Conservation (phyloP, 2,329 filamentous ascomycete species). For the Cyphellophora attinorum region DNA sequence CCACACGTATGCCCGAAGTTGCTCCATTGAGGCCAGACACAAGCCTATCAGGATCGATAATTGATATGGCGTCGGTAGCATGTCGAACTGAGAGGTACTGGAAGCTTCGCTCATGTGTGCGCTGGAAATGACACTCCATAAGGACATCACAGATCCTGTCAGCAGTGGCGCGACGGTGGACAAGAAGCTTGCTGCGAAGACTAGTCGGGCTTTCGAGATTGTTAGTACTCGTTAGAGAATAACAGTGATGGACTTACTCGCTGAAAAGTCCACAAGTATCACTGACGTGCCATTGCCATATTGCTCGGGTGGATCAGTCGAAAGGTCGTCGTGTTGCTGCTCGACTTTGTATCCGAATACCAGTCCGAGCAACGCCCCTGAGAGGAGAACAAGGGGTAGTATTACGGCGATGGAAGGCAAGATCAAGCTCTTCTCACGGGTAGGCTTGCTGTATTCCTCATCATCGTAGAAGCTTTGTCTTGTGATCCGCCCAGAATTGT, state of each 20-base stretch:
- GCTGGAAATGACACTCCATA: slow-evolving; percentile 8
- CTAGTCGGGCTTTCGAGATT: slow-evolving; percentile 7
- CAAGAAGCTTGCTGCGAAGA: slow-evolving; percentile 15
- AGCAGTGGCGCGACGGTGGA: slow-evolving; percentile 17
- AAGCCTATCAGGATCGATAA: slow-evolving; percentile 16
- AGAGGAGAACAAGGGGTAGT: slow-evolving; percentile 14
- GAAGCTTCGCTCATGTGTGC: slow-evolving; percentile 7
- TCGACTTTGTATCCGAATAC: slow-evolving; percentile 15
- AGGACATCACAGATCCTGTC: slow-evolving; percentile 15
- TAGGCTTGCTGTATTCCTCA: not conserved
- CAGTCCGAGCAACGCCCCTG: slow-evolving; percentile 12
- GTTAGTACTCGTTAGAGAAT: too few relatives aligned
- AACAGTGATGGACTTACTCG: slow-evolving; percentile 7
- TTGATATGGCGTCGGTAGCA: slow-evolving; percentile 17
- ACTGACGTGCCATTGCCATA: slow-evolving; percentile 8
- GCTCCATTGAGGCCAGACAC: slow-evolving; percentile 13
- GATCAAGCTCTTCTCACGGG: slow-evolving; percentile 7
- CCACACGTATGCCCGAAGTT: slow-evolving; percentile 12
- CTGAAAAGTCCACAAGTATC: slow-evolving; percentile 17
- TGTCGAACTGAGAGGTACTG: slow-evolving; percentile 9
- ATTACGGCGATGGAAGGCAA: slow-evolving; percentile 12
- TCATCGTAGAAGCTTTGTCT: not conserved
- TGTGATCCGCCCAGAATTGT: not conserved
- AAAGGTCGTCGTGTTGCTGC: slow-evolving; percentile 9
- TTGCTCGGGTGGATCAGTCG: slow-evolving; percentile 4